phyloP scores from a whole-genome alignment of 306 rosid genomes.

The Elaeagnus macrophylla region DNA sequence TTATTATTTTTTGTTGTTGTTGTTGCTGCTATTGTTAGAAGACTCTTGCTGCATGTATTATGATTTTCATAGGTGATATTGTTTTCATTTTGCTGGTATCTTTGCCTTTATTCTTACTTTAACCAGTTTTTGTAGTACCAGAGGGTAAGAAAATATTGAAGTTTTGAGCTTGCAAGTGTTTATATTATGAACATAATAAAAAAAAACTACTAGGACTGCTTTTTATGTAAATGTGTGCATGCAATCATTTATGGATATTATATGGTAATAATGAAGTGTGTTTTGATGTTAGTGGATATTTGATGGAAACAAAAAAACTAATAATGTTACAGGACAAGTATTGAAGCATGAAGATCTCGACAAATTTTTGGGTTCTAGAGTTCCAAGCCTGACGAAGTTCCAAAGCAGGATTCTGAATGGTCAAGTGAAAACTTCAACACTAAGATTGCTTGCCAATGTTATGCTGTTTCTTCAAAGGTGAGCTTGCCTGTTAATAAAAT shows the following conservation, averaged over 20 bases:
- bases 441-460: constrained; percentile 45
- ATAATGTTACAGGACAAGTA: constrained; percentile 56
- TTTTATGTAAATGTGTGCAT: not conserved
- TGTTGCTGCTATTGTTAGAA: too few relatives aligned
- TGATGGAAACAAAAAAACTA: not conserved
- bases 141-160: not conserved
- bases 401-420: constrained; percentile 53
- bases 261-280: not conserved
- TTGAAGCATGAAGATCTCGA: constrained; percentile 74
- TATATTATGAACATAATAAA: not conserved
- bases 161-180: not conserved
- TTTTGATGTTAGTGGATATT: not conserved
- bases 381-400: constrained; percentile 67
- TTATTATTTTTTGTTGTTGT: too few relatives aligned
- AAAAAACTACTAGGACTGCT: not conserved
- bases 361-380: constrained; percentile 53
- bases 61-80: not conserved
- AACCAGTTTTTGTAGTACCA: not conserved
- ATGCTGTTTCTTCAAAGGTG: constrained; percentile 74
- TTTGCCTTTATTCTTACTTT: not conserved
- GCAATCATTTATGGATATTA: too few relatives aligned
- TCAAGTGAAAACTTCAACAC: constrained; percentile 40
- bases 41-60: constrained; percentile 14
- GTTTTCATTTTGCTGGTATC: not conserved
- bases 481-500: constrained; percentile 22